phyloP scores from a whole-genome alignment of 306 rosid genomes.

The Cucumis cinereus region DNA sequence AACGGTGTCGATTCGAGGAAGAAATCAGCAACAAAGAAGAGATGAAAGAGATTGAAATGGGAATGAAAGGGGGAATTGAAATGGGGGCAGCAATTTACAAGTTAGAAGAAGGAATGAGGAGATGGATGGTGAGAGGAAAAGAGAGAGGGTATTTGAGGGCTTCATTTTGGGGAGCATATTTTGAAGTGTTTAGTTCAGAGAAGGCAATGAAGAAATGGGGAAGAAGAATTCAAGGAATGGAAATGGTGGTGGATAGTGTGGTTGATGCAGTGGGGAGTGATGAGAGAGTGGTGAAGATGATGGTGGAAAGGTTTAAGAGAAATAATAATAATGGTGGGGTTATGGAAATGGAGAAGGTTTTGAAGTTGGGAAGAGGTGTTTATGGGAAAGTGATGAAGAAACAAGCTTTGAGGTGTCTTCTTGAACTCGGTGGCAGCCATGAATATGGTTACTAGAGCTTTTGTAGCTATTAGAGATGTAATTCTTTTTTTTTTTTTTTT shows the following conservation, averaged over 20 bases:
- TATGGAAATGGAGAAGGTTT: constrained; percentile 37
- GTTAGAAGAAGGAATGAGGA: constrained; percentile 69
- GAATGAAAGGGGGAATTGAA: constrained; percentile 56
- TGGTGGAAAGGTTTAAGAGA: constrained; percentile 39
- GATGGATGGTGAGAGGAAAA: constrained; percentile 51
- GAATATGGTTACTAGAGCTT: constrained; percentile 12
- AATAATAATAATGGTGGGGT: constrained; percentile 19
- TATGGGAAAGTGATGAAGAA: constrained; percentile 62
- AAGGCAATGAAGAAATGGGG: constrained; percentile 63
- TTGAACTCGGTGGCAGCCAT: constrained; percentile 24
- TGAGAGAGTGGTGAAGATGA: constrained; percentile 49
- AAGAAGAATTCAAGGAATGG: constrained; percentile 40
- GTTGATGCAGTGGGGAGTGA: constrained; percentile 59
- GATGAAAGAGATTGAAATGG: constrained; percentile 49
- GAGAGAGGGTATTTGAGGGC: constrained; percentile 68
- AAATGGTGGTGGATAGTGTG: constrained; percentile 38
- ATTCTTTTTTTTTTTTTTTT: not conserved
- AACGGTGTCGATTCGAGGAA: constrained; percentile 68
- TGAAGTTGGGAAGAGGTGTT: constrained; percentile 54
- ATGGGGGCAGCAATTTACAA: constrained; percentile 38
- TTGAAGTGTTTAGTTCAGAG: constrained; percentile 36
- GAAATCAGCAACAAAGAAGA: constrained; percentile 31
- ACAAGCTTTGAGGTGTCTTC: constrained; percentile 45
- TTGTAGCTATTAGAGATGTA: not conserved
- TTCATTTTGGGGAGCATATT: constrained; percentile 55